Evolutionary conservation across 768 basidiomycete genomes (phyloP).

Genomic region (Udeniomyces megalosporus): DNA sequence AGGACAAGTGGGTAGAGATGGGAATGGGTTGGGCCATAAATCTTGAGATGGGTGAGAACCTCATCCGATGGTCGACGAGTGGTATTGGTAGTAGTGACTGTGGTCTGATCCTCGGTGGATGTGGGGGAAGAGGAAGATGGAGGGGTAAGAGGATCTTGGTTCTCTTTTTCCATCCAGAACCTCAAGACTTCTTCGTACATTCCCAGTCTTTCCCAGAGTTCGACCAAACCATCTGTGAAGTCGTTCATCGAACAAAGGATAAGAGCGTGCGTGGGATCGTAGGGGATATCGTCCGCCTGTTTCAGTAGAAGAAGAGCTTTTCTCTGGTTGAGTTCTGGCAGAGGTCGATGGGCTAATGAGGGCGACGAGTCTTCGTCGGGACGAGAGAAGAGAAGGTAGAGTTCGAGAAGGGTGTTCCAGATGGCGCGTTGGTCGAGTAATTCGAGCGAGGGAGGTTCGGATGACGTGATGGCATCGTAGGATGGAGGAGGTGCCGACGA

Average conservation of each 20-base stretch:
- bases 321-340: slow-evolving; percentile 29
- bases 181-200: slow-evolving; percentile 93
- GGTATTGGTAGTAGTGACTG: slow-evolving; percentile 24
- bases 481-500: slow-evolving; percentile 8
- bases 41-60: slow-evolving; percentile 54
- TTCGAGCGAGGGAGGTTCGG: slow-evolving; percentile 8
- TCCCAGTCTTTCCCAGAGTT: slow-evolving; percentile 81
- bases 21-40: slow-evolving; percentile 56
- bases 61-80: slow-evolving; percentile 33
- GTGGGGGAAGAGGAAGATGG: too few species aligned
- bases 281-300: slow-evolving; percentile 39
- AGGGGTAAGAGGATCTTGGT: neutral
- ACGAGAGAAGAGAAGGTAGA: slow-evolving; percentile 49
- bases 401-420: slow-evolving; percentile 89
- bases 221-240: slow-evolving; percentile 69
- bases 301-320: slow-evolving; percentile 62
- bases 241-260: slow-evolving; percentile 73
- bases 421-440: slow-evolving; percentile 57
- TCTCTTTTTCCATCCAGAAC: slow-evolving; percentile 71
- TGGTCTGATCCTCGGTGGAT: slow-evolving; percentile 20
- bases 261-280: slow-evolving; percentile 82
- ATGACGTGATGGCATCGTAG: neutral
- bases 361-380: neutral
- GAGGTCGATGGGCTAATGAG: neutral
- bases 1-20: slow-evolving; percentile 75